Evolutionary conservation across 73 alveolate species (phyloP), one percentile per base, ranked within the genome.

Genomic region (Urostyla sp.): DNA sequence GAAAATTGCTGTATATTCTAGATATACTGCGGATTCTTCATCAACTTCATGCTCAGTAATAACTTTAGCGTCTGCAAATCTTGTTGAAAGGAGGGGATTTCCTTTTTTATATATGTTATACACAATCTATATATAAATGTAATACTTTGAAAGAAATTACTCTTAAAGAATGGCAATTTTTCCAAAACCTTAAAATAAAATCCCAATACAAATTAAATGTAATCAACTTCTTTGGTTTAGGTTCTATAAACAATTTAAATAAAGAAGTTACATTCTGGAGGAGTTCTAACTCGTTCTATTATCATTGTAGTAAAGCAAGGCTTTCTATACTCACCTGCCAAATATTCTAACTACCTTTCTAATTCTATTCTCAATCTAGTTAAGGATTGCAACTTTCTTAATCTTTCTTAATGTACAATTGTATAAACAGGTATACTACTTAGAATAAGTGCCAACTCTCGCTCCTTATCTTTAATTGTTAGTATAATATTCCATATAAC

Each of bases 21-120:
- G 30, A 21, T 63, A 63, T 13, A 63, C 30, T 6, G 79, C 79
- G 24, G 11, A 26, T 3, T 32, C 44, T 63, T 63, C 87, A 50
- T 74, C 81, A 8, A 82, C 92, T 76, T 53, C 72, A 40, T 45
- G 45, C 38, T 57, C 35, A 3, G 92, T 52, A 1, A 84, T 40
- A 38, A 58, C 46, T 37, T 75, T 55, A n/a, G 92, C 85, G 11
- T 36, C 35, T 46, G 67, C 85, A 74, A 59, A 75, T 59, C 88
- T 73, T 11, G 88, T 80, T 23, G 85, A 72, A 3, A 73, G 32
- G 0, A 69, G 15, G 0, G 85, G 75, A 34, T 84, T 63, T 20
- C 92, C 92, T 36, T 54, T 84, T 16, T 75, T 73, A 44, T 74
- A 84, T n/a, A 84, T 82, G 11, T 88, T 80, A 35, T 84, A 84